phyloP scores from a whole-genome alignment of 139 green algal species.

The Diplosphaera chodatii region DNA sequence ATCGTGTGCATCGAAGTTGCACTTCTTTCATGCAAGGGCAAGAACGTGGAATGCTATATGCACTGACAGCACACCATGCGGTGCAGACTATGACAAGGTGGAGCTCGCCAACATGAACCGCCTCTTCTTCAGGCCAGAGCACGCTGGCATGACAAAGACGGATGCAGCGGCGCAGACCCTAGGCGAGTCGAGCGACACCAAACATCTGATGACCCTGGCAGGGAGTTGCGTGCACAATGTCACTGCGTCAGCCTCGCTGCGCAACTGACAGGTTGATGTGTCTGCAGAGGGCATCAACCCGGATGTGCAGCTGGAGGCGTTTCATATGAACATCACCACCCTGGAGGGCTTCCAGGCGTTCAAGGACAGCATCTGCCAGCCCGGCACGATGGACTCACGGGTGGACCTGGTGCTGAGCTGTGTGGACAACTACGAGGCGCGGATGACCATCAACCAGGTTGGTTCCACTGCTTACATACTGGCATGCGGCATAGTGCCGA shows the following conservation, averaged over 20 bases:
- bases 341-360: conserved; percentile 85
- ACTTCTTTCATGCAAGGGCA: no score
- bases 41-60: no score
- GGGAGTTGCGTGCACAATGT: no score
- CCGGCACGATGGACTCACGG: conserved; percentile 17
- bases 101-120: conserved; percentile 99
- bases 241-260: no score
- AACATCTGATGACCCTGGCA: no score
- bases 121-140: conserved; percentile 95
- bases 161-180: conserved; percentile 87
- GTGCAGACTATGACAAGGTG: conserved; percentile 84
- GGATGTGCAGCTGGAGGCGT: conserved; percentile 82
- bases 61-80: no score
- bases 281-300: conserved; percentile 79
- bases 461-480: no score
- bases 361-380: conserved; percentile 47
- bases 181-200: no score
- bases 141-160: conserved; percentile 95
- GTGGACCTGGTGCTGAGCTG: conserved; percentile 94
- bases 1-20: no score
- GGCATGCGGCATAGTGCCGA: no score
- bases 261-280: no score
- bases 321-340: conserved; percentile 95
- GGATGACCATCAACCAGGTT: conserved; percentile 97
- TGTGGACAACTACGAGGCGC: conserved; percentile 98